Base-by-base conservation (phyloP, 73 alveolate species). In the Paramecium biaurelia region DNA sequence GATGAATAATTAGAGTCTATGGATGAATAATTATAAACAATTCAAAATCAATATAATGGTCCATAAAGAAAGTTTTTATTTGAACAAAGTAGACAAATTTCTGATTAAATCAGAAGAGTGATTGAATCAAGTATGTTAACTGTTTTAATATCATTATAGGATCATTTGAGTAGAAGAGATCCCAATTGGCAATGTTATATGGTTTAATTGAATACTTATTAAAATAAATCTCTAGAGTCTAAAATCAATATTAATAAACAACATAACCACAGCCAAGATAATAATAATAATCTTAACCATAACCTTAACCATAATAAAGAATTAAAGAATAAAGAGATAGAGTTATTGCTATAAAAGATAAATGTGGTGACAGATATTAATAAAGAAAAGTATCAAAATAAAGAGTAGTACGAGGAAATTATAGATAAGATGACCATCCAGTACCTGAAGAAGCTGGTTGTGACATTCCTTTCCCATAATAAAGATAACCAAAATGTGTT, bases 401-500 rank as follows among this genome's bases (percentile, higher is more conserved):
- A 63, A 63, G 84, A 24, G 84, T 63, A 0, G 84, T 63, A 1
- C 84, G 53, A 7, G 84, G 84, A 63, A 63, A 63, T 0, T 63
- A 63, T 12, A 63, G 84, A 63, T 63, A 63, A 63, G 26, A 63
- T 30, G 84, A 72, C 35, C 86, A 72, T 72, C 86, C 86, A 72
- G 86, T 72, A 12, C 59, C 59, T n/a, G 86, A 72, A 35, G 86
- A 72, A 38, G 86, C 11, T 5, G 58, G 56, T 14, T 72, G 86
- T 32, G 86, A 72, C 8, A 42, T 35, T 72, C 59, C 56, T 15
- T 35, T 12, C 32, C 86, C 86, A 30, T 26, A 63, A 72, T 32
- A 72, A 72, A 72, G 86, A 72, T 35, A 38, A 37, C 86, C 86
- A 15, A 72, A 67, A 72, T 72, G 86, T 72, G 86, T 72, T 10